A percentile compares a stretch with the other conserved stretches of the same genome.
Evolutionary conservation across 2,329 filamentous ascomycete genomes (phyloP).

Genomic region (Phyllosticta citribraziliensis): DNA sequence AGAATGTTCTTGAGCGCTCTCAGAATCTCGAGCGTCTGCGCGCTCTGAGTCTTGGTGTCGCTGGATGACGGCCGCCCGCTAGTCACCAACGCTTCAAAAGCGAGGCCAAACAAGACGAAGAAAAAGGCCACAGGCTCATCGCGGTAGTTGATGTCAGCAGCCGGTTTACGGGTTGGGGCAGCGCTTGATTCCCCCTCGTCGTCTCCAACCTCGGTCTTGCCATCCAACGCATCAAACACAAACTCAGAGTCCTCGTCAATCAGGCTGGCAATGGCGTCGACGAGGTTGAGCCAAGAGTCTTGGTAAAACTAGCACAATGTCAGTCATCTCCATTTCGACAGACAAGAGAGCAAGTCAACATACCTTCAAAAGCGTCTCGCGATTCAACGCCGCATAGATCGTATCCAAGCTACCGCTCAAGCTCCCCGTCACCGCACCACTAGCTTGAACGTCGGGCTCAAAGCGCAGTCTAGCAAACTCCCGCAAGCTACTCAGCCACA

Average conservation of each 20-base stretch:
- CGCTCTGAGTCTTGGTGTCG: conserved; percentile 40
- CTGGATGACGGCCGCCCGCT: conserved; percentile 49
- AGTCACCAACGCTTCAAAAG: conserved; percentile 88
- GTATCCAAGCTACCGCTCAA: conserved; percentile 81
- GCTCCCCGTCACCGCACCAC: conserved; percentile 66
- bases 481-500: conserved; percentile 87
- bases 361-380: conserved; percentile 76
- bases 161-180: conserved; percentile 18
- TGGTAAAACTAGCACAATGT: conserved; percentile 64
- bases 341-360: neutral
- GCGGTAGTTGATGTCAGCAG: conserved; percentile 81
- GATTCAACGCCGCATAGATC: conserved; percentile 88
- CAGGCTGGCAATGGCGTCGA: conserved; percentile 92
- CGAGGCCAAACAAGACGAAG: conserved; percentile 92
- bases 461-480: conserved; percentile 91
- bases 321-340: conserved; percentile 3
- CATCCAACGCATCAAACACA: conserved; percentile 92
- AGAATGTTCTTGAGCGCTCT: conserved; percentile 90
- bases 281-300: conserved; percentile 90
- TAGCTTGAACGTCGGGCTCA: conserved; percentile 89
- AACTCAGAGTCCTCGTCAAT: conserved; percentile 98
- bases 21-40: conserved; percentile 79
- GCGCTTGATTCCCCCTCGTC: conserved; percentile 15
- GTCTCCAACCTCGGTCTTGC: conserved; percentile 44
- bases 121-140: conserved; percentile 98